Percentiles rank a stretch among this genome's conserved stretches.
Evolutionary conservation across 805 yeast genomes (phyloP).

Genomic region (Jamesozyma gamospora): DNA sequence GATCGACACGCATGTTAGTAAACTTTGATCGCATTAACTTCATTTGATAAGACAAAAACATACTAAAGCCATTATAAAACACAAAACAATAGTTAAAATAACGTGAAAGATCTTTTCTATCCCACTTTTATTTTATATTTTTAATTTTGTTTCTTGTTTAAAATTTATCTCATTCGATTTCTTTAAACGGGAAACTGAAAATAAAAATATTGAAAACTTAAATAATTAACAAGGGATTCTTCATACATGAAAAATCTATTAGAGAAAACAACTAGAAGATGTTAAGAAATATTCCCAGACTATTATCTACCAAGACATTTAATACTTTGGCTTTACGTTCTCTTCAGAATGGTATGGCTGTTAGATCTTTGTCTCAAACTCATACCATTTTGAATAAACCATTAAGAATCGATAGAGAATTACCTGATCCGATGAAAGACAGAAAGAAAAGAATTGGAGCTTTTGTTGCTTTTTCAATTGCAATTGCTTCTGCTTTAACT

Average conservation of each 20-base stretch:
- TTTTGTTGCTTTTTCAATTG: slow-evolving; percentile 44
- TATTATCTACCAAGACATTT: not conserved
- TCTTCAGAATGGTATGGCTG: not conserved
- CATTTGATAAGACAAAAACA: too few relatives aligned
- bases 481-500: slow-evolving; percentile 45
- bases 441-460: slow-evolving; percentile 41
- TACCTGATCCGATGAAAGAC: slow-evolving; percentile 70
- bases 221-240: not conserved
- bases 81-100: too few relatives aligned
- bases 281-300: slow-evolving; percentile 1
- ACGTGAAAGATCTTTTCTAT: too few relatives aligned
- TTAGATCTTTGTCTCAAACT: not conserved
- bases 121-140: too few relatives aligned
- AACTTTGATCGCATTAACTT: too few relatives aligned
- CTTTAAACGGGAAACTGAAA: too few relatives aligned
- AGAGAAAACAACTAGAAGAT: too few relatives aligned
- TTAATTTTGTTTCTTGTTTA: too few relatives aligned
- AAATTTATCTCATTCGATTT: too few relatives aligned
- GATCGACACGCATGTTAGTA: too few relatives aligned
- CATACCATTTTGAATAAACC: slow-evolving; percentile 24
- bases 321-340: slow-evolving; percentile 4
- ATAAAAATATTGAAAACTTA: too few relatives aligned
- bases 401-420: slow-evolving; percentile 62
- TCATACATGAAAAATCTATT: too few relatives aligned
- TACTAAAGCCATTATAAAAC: not conserved